Evolutionary conservation across 805 yeast species (phyloP), one percentile per base, ranked within the genome.

Genomic region (Candida nonsorbophila): DNA sequence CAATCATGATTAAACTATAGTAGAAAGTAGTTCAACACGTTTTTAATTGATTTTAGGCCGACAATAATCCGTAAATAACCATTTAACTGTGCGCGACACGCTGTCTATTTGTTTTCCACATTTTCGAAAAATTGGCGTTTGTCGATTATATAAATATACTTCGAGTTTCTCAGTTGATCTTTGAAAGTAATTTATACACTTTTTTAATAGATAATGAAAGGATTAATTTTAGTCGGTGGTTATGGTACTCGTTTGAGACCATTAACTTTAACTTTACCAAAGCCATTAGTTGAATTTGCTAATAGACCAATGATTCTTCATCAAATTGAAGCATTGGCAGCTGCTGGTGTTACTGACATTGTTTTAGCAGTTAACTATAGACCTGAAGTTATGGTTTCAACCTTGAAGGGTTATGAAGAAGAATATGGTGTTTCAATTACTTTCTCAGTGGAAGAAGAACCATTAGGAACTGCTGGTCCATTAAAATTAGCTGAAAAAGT

Each of bases 221-320:
- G 95, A 60, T 79, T 90, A 66, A 90, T 90, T 75, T 80, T 90
- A 62, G 97, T 90, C 51, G 98, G 98, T 59, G 98, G 98, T 67
- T 92, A 88, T 74, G 99, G 99, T 75, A 92, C 99, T 55, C 92
- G 99, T 73, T 83, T 92, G 72, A 88, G 99, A 78, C 99, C 99
- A 41, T 74, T 92, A 54, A 88, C 97, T 40, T 72, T 88, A 51
- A 86, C 97, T 36, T 75, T 81, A 43, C 97, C 97, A 62, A 88
- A 88, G 69, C 97, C 97, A 29, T 74, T 88, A 64, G 97, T 88
- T 43, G 97, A 90, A 69, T 92, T 92, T 55, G 99, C 84, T 62
- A 92, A 92, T 84, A 84, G 90, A 71, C 97, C 99, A 54, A 92
- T 92, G 98, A 92, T 92, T 52, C 72, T 86, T 51, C 98, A 92